phyloP scores from a whole-genome alignment of 306 rosid genomes.

The Cicer bijugum region DNA sequence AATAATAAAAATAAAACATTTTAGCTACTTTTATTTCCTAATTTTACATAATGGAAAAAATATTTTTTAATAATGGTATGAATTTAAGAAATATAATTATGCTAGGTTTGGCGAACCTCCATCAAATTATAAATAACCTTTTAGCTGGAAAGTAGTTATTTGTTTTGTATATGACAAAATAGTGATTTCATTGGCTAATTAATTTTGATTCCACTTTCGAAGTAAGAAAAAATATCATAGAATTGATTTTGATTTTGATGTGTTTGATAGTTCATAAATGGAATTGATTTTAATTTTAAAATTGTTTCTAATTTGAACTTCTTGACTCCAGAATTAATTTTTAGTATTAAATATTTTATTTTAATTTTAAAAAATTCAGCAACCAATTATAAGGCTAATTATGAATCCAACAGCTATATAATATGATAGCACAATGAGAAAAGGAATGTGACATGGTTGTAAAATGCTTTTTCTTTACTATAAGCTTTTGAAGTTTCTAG shows the following conservation, averaged over 20 bases:
- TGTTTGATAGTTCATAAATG: too few species aligned
- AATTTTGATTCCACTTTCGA: too few species aligned
- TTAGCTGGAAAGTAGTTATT: slow-evolving; percentile 38
- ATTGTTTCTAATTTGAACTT: too few species aligned
- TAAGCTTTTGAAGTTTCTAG: slow-evolving; percentile 44
- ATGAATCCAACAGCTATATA: background rate
- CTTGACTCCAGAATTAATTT: too few species aligned
- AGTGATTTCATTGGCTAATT: too few species aligned
- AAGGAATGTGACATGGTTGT: slow-evolving; percentile 50
- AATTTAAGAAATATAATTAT: background rate
- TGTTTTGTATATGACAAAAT: too few species aligned
- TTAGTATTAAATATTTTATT: too few species aligned
- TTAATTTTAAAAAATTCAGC: background rate
- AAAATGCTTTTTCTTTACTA: slow-evolving; percentile 50
- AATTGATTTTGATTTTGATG: too few species aligned
- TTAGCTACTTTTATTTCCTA: slow-evolving; percentile 21
- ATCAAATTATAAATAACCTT: background rate
- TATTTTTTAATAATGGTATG: slow-evolving; percentile 32
- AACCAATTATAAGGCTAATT: slow-evolving; percentile 34
- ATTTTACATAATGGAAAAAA: background rate
- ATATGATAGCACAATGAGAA: slow-evolving; percentile 40
- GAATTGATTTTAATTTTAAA: too few species aligned
- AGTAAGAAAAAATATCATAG: too few species aligned
- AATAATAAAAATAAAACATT: background rate
- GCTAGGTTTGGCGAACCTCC: background rate